Evolutionary conservation across 805 yeast genomes (phyloP).

Genomic region (Pichia insulana): DNA sequence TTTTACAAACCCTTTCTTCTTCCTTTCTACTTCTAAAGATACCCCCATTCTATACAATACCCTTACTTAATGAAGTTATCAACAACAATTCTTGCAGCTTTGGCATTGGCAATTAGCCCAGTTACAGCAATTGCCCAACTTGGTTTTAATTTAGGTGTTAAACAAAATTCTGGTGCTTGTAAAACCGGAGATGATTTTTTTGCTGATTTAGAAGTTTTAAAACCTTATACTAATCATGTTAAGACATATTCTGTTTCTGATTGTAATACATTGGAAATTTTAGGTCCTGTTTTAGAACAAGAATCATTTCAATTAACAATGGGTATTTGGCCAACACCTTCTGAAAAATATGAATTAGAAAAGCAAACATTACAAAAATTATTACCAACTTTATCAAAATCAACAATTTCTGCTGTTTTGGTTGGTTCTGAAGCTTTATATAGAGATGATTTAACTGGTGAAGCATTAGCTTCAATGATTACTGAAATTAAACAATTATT

Average conservation of each 20-base stretch:
- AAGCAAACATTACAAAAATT: conserved; percentile 58
- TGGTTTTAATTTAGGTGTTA: conserved; percentile 82
- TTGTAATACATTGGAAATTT: conserved; percentile 76
- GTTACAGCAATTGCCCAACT: conserved; percentile 28
- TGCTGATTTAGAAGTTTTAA: conserved; percentile 53
- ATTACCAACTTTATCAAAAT: conserved; percentile 63
- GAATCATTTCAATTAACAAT: conserved; percentile 69
- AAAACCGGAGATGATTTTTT: conserved; percentile 64
- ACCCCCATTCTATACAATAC: neutral
- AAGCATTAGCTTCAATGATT: conserved; percentile 62
- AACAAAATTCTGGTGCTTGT: conserved; percentile 67
- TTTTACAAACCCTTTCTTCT: neutral
- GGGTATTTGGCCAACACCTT: conserved; percentile 94
- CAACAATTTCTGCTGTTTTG: conserved; percentile 64
- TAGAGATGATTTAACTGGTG: conserved; percentile 78
- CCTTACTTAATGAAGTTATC: conserved; percentile 21
- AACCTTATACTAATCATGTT: conserved; percentile 52
- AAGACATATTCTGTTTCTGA: conserved; percentile 91
- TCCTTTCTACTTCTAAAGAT: conserved; percentile 1
- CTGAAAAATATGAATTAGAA: conserved; percentile 66
- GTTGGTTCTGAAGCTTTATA: conserved; percentile 96
- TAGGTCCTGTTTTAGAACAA: conserved; percentile 81
- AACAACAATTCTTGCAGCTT: conserved; percentile 16
- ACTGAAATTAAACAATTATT: conserved; percentile 51
- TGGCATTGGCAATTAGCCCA: conserved; percentile 15